These are phyloP conservation scores for Kentomonas sorsogonicus DNA, from an alignment of 208 protist genomes.

Conservation along the genomic window DNA sequence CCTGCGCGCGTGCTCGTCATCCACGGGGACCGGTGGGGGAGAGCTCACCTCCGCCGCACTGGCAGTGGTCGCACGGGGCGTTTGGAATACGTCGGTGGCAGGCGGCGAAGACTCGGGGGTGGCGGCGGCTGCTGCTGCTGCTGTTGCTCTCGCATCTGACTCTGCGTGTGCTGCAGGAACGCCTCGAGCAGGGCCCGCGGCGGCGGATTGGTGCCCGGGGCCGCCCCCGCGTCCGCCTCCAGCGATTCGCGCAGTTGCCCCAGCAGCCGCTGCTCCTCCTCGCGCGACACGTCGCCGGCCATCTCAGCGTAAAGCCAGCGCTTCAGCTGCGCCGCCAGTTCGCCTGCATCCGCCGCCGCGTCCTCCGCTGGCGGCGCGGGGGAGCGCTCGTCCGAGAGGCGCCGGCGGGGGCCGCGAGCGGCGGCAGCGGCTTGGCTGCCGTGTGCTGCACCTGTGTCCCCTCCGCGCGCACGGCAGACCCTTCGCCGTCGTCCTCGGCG, in stretches of 20 bases:
- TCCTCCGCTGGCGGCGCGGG: not conserved
- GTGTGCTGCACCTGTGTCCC: no score
- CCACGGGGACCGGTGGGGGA: no score
- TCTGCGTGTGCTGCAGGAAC: conserved; percentile 5
- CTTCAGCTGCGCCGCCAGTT: conserved; percentile 26
- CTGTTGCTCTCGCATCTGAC: not conserved
- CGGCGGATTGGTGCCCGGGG: not conserved
- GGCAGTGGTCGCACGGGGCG: no score
- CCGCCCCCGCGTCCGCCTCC: conserved; percentile 6
- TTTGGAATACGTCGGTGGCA: no score
- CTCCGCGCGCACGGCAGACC: no score
- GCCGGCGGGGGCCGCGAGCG: no score
- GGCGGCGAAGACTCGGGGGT: no score
- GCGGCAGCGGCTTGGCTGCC: no score
- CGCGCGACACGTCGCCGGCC: conserved; percentile 18
- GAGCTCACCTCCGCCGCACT: no score
- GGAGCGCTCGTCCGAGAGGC: no score
- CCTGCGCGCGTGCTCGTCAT: not conserved
- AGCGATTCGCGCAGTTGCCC: conserved; percentile 18
- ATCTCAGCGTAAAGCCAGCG: conserved; percentile 47
- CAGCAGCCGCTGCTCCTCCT: conserved; percentile 25
- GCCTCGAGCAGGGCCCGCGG: conserved; percentile 16
- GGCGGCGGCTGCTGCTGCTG: not conserved
- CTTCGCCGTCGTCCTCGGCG: no score
- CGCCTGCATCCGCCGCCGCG: conserved; percentile 1